These are phyloP conservation scores for Tieghemostelium lacteum DNA, from an alignment of 78 protist species.

Conservation along the genomic window DNA sequence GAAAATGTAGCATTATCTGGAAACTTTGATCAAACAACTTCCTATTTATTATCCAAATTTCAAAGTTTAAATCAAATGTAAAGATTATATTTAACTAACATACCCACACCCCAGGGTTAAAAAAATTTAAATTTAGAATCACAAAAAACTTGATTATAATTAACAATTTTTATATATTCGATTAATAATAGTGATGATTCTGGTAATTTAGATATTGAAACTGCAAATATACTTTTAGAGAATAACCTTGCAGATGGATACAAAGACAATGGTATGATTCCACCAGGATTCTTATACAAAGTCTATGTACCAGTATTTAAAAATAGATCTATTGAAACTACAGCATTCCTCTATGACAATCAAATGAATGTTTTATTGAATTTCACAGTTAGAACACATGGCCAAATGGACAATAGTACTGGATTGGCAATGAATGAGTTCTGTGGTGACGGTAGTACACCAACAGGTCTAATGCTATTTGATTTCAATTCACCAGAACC, in stretches of 20 bases:
- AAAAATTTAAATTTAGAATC: background rate
- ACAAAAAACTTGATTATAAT: background rate
- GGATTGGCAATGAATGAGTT: constrained; percentile 49
- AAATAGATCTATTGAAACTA: constrained; percentile 74
- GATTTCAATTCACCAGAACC: constrained; percentile 84
- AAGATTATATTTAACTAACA: background rate
- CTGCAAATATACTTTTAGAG: constrained; percentile 42
- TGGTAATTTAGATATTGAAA: constrained; percentile 23
- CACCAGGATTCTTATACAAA: constrained; percentile 72
- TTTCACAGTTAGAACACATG: constrained; percentile 76
- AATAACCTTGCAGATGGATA: constrained; percentile 66
- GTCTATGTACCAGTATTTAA: constrained; percentile 73
- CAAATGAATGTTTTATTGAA: constrained; percentile 26
- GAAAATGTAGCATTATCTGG: constrained; percentile 32
- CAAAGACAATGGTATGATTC: constrained; percentile 74
- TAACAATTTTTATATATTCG: background rate
- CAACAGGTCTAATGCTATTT: constrained; percentile 78
- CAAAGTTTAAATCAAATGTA: constrained; percentile 30
- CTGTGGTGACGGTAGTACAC: constrained; percentile 66
- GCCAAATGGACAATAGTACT: constrained; percentile 35
- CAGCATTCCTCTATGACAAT: constrained; percentile 64
- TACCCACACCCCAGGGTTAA: background rate
- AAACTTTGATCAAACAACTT: constrained; percentile 13
- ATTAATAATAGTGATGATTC: background rate
- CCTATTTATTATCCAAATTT: constrained; percentile 7